Evolutionary conservation across 306 rosid species (phyloP), one percentile per base, ranked within the genome.

Genomic region (Macrotyloma uniflorum): DNA sequence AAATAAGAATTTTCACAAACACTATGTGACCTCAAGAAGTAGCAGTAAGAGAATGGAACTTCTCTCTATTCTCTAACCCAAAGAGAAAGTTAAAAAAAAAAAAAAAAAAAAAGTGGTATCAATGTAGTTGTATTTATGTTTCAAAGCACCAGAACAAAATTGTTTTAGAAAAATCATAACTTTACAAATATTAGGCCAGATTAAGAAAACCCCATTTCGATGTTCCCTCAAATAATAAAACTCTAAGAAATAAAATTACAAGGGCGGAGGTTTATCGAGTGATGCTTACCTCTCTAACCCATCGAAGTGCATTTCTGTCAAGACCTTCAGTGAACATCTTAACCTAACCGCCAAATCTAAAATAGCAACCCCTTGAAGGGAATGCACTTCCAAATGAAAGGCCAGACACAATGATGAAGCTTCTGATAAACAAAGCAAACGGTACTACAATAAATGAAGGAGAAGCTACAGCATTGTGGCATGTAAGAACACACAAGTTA

Each of bases 241-340:
- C 13, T 9, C 24, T 6, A 46, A 64, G 7, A 28, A 58, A 14
- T 22, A 8, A 66, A 40, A 63, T 23, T 7, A 13, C 8, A 26
- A 57, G 14, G 16, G 30, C 1, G 2, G 6, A 5, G n/a, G 13
- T 5, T 20, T 24, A 78, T 59, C 8, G 65, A 51, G 77, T 43
- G 66, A 75, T 55, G 16, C 71, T 69, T 30, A 90, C 99, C 97
- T 95, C 96, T 85, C 85, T 81, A 61, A 87, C 97, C 99, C 99
- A 95, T 33, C 97, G 89, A 83, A 92, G 87, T 33, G 93, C 97
- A 72, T 88, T 92, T 49, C 67, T 88, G 84, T 95, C 98, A 14
- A 91, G 96, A 9, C 99, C 99, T 78, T 92, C 85, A 2, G 99
- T 95, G 82, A 95, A 93, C 99, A 95, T 92, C 83, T 74, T 81